Conservation (phyloP, 225 moss, liverwort and hornwort species). For the Sphagnum contortum region DNA sequence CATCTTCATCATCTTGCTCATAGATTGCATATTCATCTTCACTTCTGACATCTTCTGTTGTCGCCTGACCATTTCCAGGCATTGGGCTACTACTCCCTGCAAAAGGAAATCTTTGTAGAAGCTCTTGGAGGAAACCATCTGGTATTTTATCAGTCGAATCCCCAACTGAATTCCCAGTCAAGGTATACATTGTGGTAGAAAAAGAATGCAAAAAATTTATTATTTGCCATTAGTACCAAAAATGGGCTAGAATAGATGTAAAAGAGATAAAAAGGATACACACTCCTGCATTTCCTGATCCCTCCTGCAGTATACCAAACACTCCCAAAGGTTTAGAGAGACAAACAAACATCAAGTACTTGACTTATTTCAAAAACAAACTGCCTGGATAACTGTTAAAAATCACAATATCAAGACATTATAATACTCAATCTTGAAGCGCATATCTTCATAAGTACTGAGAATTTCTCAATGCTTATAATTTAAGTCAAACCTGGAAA, state of each 20-base stretch:
- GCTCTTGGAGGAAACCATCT: conserved; percentile 49
- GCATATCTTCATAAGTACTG: too few relatives aligned
- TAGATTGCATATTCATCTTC: conserved; percentile 54
- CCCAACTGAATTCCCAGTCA: background rate
- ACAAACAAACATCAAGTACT: too few relatives aligned
- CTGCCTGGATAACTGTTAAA: too few relatives aligned
- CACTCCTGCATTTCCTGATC: conserved; percentile 8
- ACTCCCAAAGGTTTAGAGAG: too few relatives aligned
- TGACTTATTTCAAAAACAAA: too few relatives aligned
- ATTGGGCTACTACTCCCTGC: conserved; percentile 2
- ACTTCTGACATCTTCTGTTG: conserved; percentile 9
- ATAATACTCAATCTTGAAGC: too few relatives aligned
- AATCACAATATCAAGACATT: too few relatives aligned
- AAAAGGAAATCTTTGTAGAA: conserved; percentile 48
- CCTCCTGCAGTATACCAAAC: too few relatives aligned
- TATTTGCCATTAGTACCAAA: background rate
- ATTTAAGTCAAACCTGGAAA: too few relatives aligned
- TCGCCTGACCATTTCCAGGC: conserved; percentile 25
- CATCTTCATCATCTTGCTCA: conserved; percentile 47
- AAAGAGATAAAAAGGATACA: conserved; percentile 12
- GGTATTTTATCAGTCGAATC: conserved; percentile 35
- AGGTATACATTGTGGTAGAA: conserved; percentile 6
- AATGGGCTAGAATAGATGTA: background rate
- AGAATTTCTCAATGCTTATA: too few relatives aligned
- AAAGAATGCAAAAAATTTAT: background rate